Conservation (phyloP, 1,284 basidiomycete genomes). For the Kwoniella shivajii region DNA sequence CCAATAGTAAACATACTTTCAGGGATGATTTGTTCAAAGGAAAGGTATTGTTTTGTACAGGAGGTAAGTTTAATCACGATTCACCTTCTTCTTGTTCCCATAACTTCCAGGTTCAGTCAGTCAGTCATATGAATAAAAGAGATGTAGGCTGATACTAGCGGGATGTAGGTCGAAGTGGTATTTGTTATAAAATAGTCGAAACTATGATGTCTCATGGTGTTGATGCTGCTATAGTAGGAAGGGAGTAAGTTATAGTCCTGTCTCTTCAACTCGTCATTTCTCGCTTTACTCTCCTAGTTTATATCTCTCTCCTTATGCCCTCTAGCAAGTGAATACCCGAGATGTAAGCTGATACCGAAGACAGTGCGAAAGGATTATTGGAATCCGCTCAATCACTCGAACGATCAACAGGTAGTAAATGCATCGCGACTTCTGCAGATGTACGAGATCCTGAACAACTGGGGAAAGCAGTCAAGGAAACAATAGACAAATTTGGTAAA, state of each 20-base stretch:
- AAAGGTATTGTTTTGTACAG: conserved; percentile 92
- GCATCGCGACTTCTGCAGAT: conserved; percentile 76
- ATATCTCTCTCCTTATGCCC: neutral
- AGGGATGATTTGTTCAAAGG: conserved; percentile 80
- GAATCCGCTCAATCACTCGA: conserved; percentile 73
- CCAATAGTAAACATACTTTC: conserved; percentile 60
- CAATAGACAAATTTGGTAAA: conserved; percentile 75
- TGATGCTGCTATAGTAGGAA: conserved; percentile 76
- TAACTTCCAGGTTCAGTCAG: too few species aligned
- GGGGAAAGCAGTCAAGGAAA: conserved; percentile 72
- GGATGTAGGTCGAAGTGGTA: conserved; percentile 66
- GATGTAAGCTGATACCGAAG: neutral
- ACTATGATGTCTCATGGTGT: conserved; percentile 85
- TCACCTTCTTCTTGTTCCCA: too few species aligned
- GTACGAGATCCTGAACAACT: conserved; percentile 77
- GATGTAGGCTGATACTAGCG: neutral
- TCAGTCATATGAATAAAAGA: too few species aligned
- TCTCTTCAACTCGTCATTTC: neutral
- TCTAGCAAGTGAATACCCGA: neutral
- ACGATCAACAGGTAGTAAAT: conserved; percentile 67
- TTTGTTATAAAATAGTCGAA: conserved; percentile 86
- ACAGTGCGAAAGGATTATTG: conserved; percentile 73
- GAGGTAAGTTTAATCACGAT: conserved; percentile 58
- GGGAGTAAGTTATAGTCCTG: conserved; percentile 69
- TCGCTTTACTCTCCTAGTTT: neutral